Evolutionary conservation across 352 stramenopile genomes (phyloP), one percentile per base, ranked within the genome.

Genomic region (Aphanomyces euteiches): DNA sequence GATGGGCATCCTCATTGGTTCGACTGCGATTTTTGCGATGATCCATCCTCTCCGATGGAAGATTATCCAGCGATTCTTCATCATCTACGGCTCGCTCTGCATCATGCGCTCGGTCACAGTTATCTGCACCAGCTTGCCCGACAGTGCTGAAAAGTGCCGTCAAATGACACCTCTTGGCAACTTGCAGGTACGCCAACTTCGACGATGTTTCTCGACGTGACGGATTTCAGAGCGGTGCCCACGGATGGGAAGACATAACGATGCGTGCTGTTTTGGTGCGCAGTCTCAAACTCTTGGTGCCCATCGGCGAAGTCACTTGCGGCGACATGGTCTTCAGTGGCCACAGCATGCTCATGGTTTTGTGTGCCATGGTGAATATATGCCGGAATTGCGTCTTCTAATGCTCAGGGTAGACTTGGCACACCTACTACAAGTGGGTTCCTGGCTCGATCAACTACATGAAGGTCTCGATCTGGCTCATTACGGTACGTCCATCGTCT

Each of bases 391-490:
- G 28, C 28, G 28, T 28, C 28, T 1, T 40, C 7, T 43, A 28
- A 15, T 12, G 39, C 19, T 12, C 4, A 12, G 0, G 15, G 13
- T 70, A 70, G 64, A 70, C 64, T 12, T 70, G 64, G 64, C 64
- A 70, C 64, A 70, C 64, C 38, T 70, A 70, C 47, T 70, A 70
- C 64, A 70, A 70, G 21, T 70, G 64, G 64, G 64, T 70, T 7
- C 64, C 64, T 13, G 64, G 64, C 5, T 70, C 64, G 50, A 70
- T 70, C 54, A 70, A 70, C 40, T 70, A 70, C 64, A 70, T 70
- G n/a, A 70, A 70, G 21, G 64, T 70, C 15, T 61, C 64, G 64
- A 41, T 70, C 0, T 70, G 64, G 64, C 64, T 70, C 64, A 58
- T 70, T 21, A 70, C 64, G 54, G 64, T 70, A 39, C 28, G 60